A percentile compares a stretch with the other conserved stretches of the same genome.
phyloP scores from a whole-genome alignment of 2,329 filamentous ascomycete species.

The Aspergillus sp. region DNA sequence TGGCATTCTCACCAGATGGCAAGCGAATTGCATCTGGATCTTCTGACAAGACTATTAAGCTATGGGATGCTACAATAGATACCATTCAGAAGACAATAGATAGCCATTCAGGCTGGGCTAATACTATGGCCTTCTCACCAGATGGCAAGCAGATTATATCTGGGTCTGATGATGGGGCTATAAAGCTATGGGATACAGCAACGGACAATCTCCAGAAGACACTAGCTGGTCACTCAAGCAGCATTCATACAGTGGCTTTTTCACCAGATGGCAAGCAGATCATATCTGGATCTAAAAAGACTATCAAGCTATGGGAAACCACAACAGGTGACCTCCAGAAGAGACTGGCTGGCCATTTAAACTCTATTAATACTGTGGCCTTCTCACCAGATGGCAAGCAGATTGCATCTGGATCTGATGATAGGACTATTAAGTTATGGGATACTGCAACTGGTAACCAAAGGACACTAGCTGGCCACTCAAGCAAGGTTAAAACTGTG shows the following conservation, averaged over 20 bases:
- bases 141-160: constrained; percentile 20
- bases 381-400: constrained; percentile 22
- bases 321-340: not conserved
- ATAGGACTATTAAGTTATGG: not conserved
- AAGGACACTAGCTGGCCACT: not conserved
- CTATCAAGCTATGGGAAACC: constrained; percentile 8
- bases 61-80: constrained; percentile 6
- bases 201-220: not conserved
- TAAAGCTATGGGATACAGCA: constrained; percentile 22
- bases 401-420: not conserved
- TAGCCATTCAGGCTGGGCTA: constrained; percentile 15
- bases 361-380: constrained; percentile 12
- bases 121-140: constrained; percentile 19
- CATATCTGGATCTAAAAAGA: constrained; percentile 7
- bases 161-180: constrained; percentile 16
- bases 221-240: not conserved
- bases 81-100: constrained; percentile 8
- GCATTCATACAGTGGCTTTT: not conserved
- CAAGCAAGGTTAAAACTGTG: not conserved
- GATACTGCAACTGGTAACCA: not conserved
- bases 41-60: constrained; percentile 5
- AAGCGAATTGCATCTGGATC: constrained; percentile 8
- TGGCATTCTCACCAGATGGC: constrained; percentile 23
- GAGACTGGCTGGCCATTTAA: constrained; percentile 16
- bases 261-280: constrained; percentile 2